Evolutionary conservation across 2,329 filamentous ascomycete genomes (phyloP).

Genomic region (Akanthomyces muscarius): DNA sequence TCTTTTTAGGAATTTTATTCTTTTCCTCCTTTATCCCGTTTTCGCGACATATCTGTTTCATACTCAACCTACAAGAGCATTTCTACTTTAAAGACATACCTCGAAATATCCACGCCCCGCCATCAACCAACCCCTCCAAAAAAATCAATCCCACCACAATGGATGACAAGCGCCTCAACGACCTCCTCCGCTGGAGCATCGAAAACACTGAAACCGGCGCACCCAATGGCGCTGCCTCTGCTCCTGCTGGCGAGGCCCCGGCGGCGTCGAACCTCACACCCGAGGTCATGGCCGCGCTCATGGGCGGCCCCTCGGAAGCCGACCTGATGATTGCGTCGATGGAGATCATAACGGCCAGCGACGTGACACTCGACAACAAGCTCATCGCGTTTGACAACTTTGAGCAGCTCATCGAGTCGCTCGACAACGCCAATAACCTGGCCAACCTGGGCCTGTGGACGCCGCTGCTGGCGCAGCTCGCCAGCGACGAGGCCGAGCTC

Average conservation of each 20-base stretch:
- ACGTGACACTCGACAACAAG: conserved; percentile 68
- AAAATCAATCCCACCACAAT: conserved; percentile 19
- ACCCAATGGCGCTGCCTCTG: conserved; percentile 30
- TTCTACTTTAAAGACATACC: neutral
- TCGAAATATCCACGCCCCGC: neutral
- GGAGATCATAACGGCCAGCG: conserved; percentile 62
- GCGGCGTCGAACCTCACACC: conserved; percentile 50
- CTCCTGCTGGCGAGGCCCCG: conserved; percentile 27
- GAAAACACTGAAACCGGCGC: conserved; percentile 40
- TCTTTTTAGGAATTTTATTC: neutral
- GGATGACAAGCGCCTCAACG: conserved; percentile 62
- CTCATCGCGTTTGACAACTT: conserved; percentile 90
- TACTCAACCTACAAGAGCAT: neutral
- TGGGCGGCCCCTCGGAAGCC: conserved; percentile 83
- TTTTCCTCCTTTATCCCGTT: neutral
- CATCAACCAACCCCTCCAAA: conserved; percentile 10
- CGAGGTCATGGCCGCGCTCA: conserved; percentile 68
- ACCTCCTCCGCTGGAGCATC: conserved; percentile 74
- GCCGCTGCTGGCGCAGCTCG: conserved; percentile 68
- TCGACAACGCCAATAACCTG: conserved; percentile 97
- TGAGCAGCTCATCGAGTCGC: conserved; percentile 83
- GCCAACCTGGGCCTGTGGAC: conserved; percentile 75
- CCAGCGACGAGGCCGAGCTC: conserved; percentile 65
- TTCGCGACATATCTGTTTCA: neutral
- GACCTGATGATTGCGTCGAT: conserved; percentile 88